These are phyloP conservation scores for Venturia pyrina DNA, from an alignment of 2,329 filamentous ascomycete species.

Conservation along the genomic window DNA sequence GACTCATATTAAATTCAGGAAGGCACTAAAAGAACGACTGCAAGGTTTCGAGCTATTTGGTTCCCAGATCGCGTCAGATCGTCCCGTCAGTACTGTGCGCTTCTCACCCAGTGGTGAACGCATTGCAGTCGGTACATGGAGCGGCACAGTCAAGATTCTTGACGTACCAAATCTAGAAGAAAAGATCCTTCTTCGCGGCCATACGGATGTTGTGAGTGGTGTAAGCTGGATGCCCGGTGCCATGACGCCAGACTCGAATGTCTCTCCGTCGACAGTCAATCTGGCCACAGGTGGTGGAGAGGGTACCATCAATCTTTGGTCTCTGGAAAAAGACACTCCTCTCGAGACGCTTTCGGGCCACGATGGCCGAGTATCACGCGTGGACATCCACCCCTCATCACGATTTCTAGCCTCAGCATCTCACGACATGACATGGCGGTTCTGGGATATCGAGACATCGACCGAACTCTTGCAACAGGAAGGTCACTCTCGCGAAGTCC, in stretches of 20 bases:
- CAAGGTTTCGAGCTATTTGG: slow-evolving; percentile 82
- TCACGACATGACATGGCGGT: slow-evolving; percentile 90
- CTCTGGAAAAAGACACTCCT: slow-evolving; percentile 74
- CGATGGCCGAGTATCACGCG: slow-evolving; percentile 74
- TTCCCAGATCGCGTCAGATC: slow-evolving; percentile 83
- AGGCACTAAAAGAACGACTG: slow-evolving; percentile 74
- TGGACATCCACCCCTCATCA: slow-evolving; percentile 91
- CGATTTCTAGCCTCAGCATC: slow-evolving; percentile 85
- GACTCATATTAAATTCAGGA: slow-evolving; percentile 87
- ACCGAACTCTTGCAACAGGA: slow-evolving; percentile 82
- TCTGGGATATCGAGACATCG: slow-evolving; percentile 87
- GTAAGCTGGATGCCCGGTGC: slow-evolving; percentile 82
- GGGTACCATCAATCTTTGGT: slow-evolving; percentile 83
- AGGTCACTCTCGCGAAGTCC: slow-evolving; percentile 90
- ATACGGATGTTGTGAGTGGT: slow-evolving; percentile 82
- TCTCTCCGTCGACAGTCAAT: slow-evolving; percentile 67
- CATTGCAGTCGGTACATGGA: slow-evolving; percentile 88
- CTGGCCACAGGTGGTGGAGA: slow-evolving; percentile 86
- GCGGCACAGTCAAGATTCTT: slow-evolving; percentile 76
- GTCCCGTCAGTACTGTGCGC: slow-evolving; percentile 83
- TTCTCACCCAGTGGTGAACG: slow-evolving; percentile 78
- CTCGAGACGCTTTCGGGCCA: slow-evolving; percentile 75
- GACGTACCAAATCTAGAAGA: slow-evolving; percentile 74
- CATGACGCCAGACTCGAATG: slow-evolving; percentile 58
- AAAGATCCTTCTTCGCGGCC: slow-evolving; percentile 66